A percentile compares a stretch with the other conserved stretches of the same genome.
Evolutionary conservation across 257 asterid genomes (phyloP).

Genomic region (Plantago major): DNA sequence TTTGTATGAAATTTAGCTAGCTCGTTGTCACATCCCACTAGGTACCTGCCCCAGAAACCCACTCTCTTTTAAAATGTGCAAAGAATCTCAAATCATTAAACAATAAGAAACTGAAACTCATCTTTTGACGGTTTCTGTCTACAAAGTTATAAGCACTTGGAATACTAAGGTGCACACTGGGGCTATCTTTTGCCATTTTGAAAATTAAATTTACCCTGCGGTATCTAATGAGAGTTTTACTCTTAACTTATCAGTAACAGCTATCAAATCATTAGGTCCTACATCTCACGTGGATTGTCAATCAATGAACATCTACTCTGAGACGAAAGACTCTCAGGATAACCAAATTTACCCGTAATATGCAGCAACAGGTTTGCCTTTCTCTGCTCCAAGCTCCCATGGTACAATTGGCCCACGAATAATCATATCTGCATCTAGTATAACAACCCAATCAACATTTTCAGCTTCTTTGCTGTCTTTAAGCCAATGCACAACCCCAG

Average conservation of each 20-base stretch:
- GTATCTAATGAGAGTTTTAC: too few species aligned
- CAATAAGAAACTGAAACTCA: too few species aligned
- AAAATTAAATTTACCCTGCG: background rate
- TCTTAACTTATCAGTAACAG: background rate
- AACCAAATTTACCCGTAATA: slow-evolving; percentile 67
- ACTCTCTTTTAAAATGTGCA: slow-evolving; percentile 1
- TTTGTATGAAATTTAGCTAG: slow-evolving; percentile 86
- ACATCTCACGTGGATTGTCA: background rate
- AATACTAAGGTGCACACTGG: too few species aligned
- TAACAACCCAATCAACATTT: slow-evolving; percentile 95
- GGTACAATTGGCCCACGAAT: slow-evolving; percentile 92
- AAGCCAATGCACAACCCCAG: slow-evolving; percentile 96
- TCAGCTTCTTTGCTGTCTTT: slow-evolving; percentile 81
- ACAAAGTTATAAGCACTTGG: too few species aligned
- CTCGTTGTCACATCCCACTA: slow-evolving; percentile 80
- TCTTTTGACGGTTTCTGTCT: too few species aligned
- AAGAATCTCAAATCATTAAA: background rate
- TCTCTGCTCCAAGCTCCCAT: slow-evolving; percentile 99
- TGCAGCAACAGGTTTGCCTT: slow-evolving; percentile 93
- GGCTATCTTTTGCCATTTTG: too few species aligned
- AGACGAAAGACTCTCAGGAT: background rate
- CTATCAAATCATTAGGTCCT: background rate
- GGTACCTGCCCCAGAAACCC: slow-evolving; percentile 49
- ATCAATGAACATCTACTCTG: background rate
- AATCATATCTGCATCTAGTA: slow-evolving; percentile 91